phyloP scores from a whole-genome alignment of 805 yeast genomes.

The Nakazawaea pomicola region DNA sequence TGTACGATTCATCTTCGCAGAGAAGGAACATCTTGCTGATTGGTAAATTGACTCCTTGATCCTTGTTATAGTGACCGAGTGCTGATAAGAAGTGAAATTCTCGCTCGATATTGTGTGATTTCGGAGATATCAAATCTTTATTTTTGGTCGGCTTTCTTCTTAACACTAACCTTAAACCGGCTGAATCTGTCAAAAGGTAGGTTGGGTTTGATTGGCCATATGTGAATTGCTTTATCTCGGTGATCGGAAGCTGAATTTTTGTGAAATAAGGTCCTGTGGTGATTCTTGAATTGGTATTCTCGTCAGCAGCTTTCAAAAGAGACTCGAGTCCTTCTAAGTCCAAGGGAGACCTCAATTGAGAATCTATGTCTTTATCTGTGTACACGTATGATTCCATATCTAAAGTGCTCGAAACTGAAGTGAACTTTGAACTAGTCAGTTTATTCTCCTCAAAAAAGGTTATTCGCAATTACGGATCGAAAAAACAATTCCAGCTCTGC shows the following conservation, averaged over 20 bases:
- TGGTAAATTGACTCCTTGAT: constrained; percentile 33
- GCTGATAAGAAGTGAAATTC: constrained; percentile 48
- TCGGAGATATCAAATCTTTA: constrained; percentile 41
- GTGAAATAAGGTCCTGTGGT: constrained; percentile 1
- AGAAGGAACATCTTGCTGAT: constrained; percentile 48
- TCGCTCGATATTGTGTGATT: constrained; percentile 61
- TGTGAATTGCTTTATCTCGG: constrained; percentile 41
- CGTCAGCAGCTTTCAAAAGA: neutral
- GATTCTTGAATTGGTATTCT: neutral
- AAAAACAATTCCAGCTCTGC: no score
- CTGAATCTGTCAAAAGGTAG: constrained; percentile 40
- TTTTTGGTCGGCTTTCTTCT: constrained; percentile 54
- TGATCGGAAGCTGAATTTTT: constrained; percentile 2
- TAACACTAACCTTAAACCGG: constrained; percentile 38
- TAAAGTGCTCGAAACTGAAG: no score
- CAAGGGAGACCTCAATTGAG: constrained; percentile 6
- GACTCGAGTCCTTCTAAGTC: neutral
- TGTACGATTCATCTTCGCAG: constrained; percentile 50
- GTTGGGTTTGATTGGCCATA: constrained; percentile 67
- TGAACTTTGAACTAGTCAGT: no score
- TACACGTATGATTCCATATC: constrained; percentile 2
- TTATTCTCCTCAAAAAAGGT: no score
- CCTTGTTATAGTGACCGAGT: constrained; percentile 22
- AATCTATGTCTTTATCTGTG: constrained; percentile 7
- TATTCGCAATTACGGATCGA: no score